Base-by-base conservation (phyloP, 2,329 filamentous ascomycete genomes). In the Diaporthe vaccinii region DNA sequence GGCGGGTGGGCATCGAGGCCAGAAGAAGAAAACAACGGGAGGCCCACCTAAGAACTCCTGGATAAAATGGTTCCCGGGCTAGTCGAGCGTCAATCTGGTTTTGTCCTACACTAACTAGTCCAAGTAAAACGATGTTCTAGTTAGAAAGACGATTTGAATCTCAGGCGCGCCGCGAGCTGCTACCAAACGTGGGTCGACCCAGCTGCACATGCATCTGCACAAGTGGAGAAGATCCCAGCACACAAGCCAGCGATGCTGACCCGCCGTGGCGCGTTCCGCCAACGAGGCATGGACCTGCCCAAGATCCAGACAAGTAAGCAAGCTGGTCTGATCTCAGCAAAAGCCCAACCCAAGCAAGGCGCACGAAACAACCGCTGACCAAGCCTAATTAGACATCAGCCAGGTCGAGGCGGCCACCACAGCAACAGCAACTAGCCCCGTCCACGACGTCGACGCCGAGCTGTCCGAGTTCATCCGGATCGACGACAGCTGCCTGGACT, bases 241-340 rank as follows among this genome's bases (percentile, higher is more conserved):
- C 49, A 36, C 22, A 39, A 61, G n/a, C 46, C 49, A 69, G 22
- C 46, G 34, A 69, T 69, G 65, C 49, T 69, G 65, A 69, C 65
- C 49, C 65, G 65, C 65, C 65, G 65, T 14, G 65, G 65, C 46
- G 65, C 65, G 15, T 55, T 55, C 49, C 65, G 65, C 65, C 65
- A 69, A 6, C 25, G 65, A 22, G 65, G 65, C 34, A 39, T 69
- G 49, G 65, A 69, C 17, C 49, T 69, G 14, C 65, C 65, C 8
- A 69, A 41, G 36, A 69, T 69, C 49, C 65, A 69, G 12, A 69
- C 65, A 69, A 28, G 65, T 69, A 55, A 69, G 58, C 58, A 17
- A 12, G 9, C 1, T 20, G 15, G 20, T 15, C 15, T 20, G 9
- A 59, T 59, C 57, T 6, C 53, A 34, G 10, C 14, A n/a, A 49